Evolutionary conservation across 73 alveolate species (phyloP).

Genomic region (Paramecium caudatum): DNA sequence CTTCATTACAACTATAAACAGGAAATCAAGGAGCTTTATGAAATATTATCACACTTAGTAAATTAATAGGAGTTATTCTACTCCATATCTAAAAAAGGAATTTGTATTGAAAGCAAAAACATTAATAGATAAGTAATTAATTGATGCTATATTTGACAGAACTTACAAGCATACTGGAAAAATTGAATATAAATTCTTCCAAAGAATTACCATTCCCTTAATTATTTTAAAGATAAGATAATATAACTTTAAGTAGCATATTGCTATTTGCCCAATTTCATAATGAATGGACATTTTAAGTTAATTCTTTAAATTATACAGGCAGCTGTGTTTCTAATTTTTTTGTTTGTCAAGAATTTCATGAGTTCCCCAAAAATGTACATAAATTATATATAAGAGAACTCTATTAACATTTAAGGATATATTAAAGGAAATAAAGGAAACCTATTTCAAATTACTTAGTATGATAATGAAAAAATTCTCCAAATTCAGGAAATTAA

Average conservation of each 20-base stretch:
- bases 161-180: too few species aligned
- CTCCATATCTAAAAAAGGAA: not conserved
- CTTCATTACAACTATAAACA: not conserved
- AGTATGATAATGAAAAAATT: not conserved
- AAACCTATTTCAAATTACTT: not conserved
- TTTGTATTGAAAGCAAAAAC: slow-evolving; percentile 28
- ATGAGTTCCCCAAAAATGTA: not conserved
- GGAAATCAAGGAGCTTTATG: not conserved
- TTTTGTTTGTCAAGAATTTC: not conserved
- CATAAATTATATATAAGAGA: not conserved
- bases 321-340: not conserved
- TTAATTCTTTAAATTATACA: not conserved
- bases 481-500: not conserved
- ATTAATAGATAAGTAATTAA: too few species aligned
- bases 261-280: not conserved
- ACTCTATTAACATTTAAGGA: not conserved
- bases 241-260: not conserved
- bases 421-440: not conserved
- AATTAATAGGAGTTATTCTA: not conserved
- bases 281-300: not conserved
- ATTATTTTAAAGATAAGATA: not conserved
- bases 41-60: not conserved
- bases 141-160: too few species aligned
- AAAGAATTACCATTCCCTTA: too few species aligned
- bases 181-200: too few species aligned